These are phyloP conservation scores for Hyphopichia buzzinii DNA, from an alignment of 1,139 yeast species.

Conservation along the genomic window DNA sequence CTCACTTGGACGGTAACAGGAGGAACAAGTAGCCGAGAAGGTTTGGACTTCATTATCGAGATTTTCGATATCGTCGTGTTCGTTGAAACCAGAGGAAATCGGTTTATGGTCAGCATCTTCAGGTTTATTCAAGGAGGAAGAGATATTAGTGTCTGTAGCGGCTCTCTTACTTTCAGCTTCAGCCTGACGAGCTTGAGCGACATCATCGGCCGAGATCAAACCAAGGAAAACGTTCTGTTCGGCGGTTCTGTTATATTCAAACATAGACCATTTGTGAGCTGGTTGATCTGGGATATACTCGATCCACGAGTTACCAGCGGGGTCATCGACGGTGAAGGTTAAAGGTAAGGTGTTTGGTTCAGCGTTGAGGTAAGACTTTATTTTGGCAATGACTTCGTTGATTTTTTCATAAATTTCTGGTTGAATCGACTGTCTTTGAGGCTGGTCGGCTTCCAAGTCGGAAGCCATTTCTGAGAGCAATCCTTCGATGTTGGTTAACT, in stretches of 20 bases:
- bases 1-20: conserved; percentile 76
- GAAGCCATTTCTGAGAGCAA: conserved; percentile 75
- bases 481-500: conserved; percentile 90
- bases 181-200: conserved; percentile 50
- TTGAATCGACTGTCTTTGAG: conserved; percentile 65
- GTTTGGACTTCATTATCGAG: conserved; percentile 87
- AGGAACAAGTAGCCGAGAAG: conserved; percentile 88
- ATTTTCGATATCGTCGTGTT: conserved; percentile 80
- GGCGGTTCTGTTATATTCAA: conserved; percentile 79
- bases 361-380: conserved; percentile 58
- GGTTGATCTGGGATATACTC: conserved; percentile 88
- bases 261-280: conserved; percentile 85
- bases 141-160: conserved; percentile 33
- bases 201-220: conserved; percentile 76
- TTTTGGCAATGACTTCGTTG: conserved; percentile 61
- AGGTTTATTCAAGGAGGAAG: conserved; percentile 19
- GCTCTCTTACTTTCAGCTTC: conserved; percentile 38
- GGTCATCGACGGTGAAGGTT: conserved; percentile 83
- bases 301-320: conserved; percentile 97
- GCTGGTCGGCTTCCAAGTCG: conserved; percentile 82
- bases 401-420: conserved; percentile 78
- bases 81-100: conserved; percentile 58
- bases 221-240: conserved; percentile 89
- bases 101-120: conserved; percentile 36
- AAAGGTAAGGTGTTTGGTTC: conserved; percentile 71